Conservation (phyloP, 129 eudicot species). For the Artemisia argyi region DNA sequence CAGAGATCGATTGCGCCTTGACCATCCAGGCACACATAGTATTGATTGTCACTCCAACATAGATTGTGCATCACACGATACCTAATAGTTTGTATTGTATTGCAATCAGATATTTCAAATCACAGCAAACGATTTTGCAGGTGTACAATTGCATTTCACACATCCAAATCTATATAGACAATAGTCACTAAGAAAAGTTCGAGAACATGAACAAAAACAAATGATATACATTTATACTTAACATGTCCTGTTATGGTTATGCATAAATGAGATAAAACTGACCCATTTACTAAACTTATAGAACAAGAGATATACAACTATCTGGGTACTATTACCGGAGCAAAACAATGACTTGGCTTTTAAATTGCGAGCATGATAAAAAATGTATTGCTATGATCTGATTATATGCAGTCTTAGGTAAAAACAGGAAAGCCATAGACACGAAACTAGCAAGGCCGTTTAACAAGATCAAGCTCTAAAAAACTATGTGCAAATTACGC, state of each 20-base stretch:
- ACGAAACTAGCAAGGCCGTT: not conserved
- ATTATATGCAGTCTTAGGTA: not conserved
- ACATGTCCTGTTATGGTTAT: not conserved
- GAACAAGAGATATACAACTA: not conserved
- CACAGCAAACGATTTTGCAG: not conserved
- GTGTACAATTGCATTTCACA: not conserved
- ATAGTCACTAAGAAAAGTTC: not conserved
- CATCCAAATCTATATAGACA: not conserved
- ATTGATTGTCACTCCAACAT: not conserved
- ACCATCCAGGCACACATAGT: too few relatives aligned
- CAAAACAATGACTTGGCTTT: not conserved
- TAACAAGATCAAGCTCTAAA: slow-evolving; percentile 6
- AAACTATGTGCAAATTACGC: slow-evolving; percentile 15
- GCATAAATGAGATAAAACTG: not conserved
- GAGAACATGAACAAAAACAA: not conserved
- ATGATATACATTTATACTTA: not conserved
- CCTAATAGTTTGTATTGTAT: not conserved
- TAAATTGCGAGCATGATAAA: not conserved
- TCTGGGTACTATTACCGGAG: not conserved
- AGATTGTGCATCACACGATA: not conserved
- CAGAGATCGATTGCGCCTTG: too few relatives aligned
- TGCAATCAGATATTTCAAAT: not conserved
- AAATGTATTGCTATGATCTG: not conserved
- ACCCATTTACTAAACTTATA: not conserved
- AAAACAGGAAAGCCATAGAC: not conserved